Evolutionary conservation across 2,329 filamentous ascomycete genomes (phyloP).

Genomic region (Calonectria pauciramosa): DNA sequence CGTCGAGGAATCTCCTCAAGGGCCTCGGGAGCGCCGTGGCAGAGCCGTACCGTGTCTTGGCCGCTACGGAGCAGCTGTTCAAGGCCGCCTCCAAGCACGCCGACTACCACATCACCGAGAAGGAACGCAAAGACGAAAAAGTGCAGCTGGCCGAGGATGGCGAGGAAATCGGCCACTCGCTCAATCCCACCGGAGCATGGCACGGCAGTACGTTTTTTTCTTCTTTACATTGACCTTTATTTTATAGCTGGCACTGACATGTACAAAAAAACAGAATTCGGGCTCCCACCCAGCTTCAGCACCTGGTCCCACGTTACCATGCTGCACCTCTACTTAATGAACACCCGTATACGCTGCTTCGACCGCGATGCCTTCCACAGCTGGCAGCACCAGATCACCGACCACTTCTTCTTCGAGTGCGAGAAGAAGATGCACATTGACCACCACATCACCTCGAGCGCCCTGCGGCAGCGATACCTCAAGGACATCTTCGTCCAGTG

Average conservation of each 20-base stretch:
- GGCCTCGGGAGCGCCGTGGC: slow-evolving; percentile 51
- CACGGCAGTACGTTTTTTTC: slow-evolving; percentile 74
- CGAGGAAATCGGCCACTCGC: slow-evolving; percentile 78
- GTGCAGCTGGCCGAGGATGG: slow-evolving; percentile 81
- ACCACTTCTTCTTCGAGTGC: slow-evolving; percentile 94
- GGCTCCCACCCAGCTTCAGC: slow-evolving; percentile 88
- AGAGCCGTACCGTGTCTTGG: slow-evolving; percentile 80
- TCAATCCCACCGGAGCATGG: slow-evolving; percentile 67
- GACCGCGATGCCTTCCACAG: slow-evolving; percentile 76
- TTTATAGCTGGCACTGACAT: slow-evolving; percentile 7
- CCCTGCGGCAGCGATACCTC: slow-evolving; percentile 74
- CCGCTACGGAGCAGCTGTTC: slow-evolving; percentile 83
- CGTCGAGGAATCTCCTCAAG: slow-evolving; percentile 49
- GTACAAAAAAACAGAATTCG: slow-evolving; percentile 70
- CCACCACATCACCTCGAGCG: slow-evolving; percentile 76
- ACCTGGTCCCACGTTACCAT: slow-evolving; percentile 97
- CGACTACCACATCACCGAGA: slow-evolving; percentile 81
- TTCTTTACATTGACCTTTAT: too few species aligned
- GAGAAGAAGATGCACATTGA: slow-evolving; percentile 86
- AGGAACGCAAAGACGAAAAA: slow-evolving; percentile 73
- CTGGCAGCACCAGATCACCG: slow-evolving; percentile 91
- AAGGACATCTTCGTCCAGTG: slow-evolving; percentile 96
- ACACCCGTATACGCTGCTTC: slow-evolving; percentile 85
- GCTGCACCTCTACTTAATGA: slow-evolving; percentile 94
- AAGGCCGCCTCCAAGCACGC: slow-evolving; percentile 80